Conservation (phyloP, 2,329 filamentous ascomycete genomes). For the Aspergillus luchuensis region DNA sequence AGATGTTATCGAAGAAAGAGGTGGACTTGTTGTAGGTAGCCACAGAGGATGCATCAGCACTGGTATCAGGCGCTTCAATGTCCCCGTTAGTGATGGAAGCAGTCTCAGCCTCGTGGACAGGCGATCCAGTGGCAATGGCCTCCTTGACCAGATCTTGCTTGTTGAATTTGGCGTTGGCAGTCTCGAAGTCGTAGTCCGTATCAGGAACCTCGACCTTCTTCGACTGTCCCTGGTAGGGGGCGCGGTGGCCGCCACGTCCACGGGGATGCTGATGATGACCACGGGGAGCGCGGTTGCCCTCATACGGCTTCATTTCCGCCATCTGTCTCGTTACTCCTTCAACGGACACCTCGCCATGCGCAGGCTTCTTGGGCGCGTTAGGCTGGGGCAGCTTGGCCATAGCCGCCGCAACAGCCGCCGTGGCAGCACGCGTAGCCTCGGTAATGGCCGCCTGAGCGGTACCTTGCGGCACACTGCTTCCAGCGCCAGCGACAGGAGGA, state of each 20-base stretch:
- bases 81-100: slow-evolving; percentile 45
- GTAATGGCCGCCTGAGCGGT: slow-evolving; percentile 43
- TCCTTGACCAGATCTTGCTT: slow-evolving; percentile 87
- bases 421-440: slow-evolving; percentile 52
- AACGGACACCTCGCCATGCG: slow-evolving; percentile 36
- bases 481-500: slow-evolving; percentile 29
- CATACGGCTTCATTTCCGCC: slow-evolving; percentile 48
- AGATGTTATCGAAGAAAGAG: slow-evolving; percentile 99
- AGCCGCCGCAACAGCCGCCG: slow-evolving; percentile 53
- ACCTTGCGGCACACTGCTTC: slow-evolving; percentile 32
- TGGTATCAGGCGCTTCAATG: slow-evolving; percentile 39
- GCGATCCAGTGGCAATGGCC: slow-evolving; percentile 76
- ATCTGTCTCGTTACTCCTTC: slow-evolving; percentile 50
- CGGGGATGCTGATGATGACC: slow-evolving; percentile 49
- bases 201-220: slow-evolving; percentile 84
- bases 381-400: slow-evolving; percentile 54
- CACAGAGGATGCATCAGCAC: slow-evolving; percentile 35
- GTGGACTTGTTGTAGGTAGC: slow-evolving; percentile 79
- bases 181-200: slow-evolving; percentile 89
- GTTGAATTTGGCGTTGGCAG: slow-evolving; percentile 84
- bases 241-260: slow-evolving; percentile 49
- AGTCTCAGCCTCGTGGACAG: slow-evolving; percentile 58
- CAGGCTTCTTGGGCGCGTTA: slow-evolving; percentile 36
- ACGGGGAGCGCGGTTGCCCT: slow-evolving; percentile 39
- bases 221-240: slow-evolving; percentile 47